Evolutionary conservation across 805 yeast species (phyloP).

Genomic region (Saccharomycopsis capsularis): DNA sequence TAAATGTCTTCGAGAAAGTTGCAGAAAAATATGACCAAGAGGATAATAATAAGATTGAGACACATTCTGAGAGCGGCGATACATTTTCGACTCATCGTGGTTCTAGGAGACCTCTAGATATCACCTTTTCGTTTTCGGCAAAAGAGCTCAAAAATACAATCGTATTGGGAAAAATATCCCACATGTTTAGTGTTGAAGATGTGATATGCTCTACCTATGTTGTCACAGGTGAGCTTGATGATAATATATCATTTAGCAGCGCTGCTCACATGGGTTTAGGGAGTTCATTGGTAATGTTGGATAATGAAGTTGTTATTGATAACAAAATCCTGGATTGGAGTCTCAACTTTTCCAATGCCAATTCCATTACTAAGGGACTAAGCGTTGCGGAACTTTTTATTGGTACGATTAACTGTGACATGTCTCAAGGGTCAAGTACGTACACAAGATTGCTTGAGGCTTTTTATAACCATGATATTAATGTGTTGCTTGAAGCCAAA

Average conservation of each 20-base stretch:
- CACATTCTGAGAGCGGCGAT: neutral
- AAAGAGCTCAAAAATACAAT: neutral
- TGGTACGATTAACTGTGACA: neutral
- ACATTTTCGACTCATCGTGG: no score
- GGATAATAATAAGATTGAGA: neutral
- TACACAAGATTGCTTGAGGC: slow-evolving; percentile 8
- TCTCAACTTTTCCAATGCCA: neutral
- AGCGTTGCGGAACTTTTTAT: neutral
- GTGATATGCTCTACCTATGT: neutral
- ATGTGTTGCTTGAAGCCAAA: neutral
- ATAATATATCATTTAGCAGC: neutral
- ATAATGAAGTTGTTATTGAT: neutral
- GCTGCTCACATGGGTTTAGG: neutral
- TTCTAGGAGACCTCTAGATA: no score
- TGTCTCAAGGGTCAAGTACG: slow-evolving; percentile 12
- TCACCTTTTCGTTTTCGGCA: neutral
- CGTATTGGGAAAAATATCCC: neutral
- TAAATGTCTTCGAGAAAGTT: no score
- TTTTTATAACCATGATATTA: slow-evolving; percentile 5
- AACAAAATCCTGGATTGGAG: no score
- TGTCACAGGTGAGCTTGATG: no score
- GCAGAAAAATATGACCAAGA: neutral
- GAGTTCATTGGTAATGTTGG: neutral
- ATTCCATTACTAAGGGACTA: neutral
- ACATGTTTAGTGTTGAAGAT: neutral